These are phyloP conservation scores for Fusarium piperis DNA, from an alignment of 2,329 filamentous ascomycete species.

Conservation along the genomic window DNA sequence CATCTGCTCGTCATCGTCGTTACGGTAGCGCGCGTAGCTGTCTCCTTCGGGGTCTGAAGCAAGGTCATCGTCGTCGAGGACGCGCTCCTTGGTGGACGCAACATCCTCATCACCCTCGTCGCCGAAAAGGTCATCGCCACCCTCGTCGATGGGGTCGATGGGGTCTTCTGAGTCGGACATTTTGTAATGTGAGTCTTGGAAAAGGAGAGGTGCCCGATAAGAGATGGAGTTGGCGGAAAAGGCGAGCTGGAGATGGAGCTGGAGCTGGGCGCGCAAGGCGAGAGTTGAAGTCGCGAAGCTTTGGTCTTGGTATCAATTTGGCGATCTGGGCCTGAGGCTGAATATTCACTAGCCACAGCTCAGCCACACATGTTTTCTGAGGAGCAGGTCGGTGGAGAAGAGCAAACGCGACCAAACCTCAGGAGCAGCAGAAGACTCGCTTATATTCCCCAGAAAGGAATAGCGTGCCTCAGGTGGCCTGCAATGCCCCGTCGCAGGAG, in stretches of 20 bases:
- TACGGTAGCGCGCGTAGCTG: slow-evolving; percentile 52
- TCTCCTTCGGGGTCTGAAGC: slow-evolving; percentile 61
- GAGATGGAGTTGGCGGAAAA: not conserved
- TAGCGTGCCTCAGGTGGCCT: slow-evolving; percentile 41
- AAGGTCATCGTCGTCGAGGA: slow-evolving; percentile 69
- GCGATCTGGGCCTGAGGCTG: slow-evolving; percentile 25
- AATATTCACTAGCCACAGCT: slow-evolving; percentile 21
- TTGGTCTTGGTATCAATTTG: slow-evolving; percentile 5
- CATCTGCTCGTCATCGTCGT: slow-evolving; percentile 57
- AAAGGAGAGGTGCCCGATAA: not conserved
- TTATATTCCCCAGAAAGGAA: slow-evolving; percentile 20
- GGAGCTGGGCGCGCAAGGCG: slow-evolving; percentile 17
- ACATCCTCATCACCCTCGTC: slow-evolving; percentile 68
- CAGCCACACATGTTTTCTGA: not conserved
- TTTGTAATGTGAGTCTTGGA: not conserved
- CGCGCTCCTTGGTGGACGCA: slow-evolving; percentile 68
- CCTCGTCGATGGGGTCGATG: slow-evolving; percentile 63
- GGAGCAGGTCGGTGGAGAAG: slow-evolving; percentile 19
- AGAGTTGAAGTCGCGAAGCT: slow-evolving; percentile 20
- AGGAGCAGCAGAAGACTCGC: slow-evolving; percentile 18
- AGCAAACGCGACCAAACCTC: slow-evolving; percentile 23
- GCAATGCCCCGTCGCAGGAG: slow-evolving; percentile 30
- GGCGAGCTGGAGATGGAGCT: slow-evolving; percentile 7
- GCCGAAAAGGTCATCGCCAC: slow-evolving; percentile 70
- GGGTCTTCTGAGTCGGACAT: slow-evolving; percentile 69